Conservation (phyloP, 148 eudicot species). For the Cornus kousa region DNA sequence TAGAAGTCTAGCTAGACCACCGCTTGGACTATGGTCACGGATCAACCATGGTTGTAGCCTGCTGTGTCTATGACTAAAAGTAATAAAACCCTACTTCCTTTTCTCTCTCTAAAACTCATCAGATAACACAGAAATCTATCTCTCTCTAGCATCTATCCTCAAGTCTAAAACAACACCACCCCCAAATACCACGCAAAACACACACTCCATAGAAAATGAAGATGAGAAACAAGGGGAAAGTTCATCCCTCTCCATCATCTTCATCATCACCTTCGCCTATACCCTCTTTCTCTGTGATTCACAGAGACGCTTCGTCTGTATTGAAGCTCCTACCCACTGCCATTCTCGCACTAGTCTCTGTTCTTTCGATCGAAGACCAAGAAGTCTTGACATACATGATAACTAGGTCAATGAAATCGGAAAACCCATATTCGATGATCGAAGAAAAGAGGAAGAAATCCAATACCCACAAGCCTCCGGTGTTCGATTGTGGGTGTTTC, state of each 20-base stretch:
- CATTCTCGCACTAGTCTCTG: constrained; percentile 40
- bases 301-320: constrained; percentile 25
- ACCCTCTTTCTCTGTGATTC: not conserved
- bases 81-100: too few species aligned
- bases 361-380: constrained; percentile 56
- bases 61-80: too few species aligned
- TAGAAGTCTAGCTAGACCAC: too few species aligned
- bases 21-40: too few species aligned
- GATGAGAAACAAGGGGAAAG: too few species aligned
- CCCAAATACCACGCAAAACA: too few species aligned
- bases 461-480: constrained; percentile 29
- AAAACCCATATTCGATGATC: constrained; percentile 14
- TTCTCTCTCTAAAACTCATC: too few species aligned
- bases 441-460: constrained; percentile 15
- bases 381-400: constrained; percentile 68
- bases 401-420: constrained; percentile 43
- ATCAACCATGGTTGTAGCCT: too few species aligned
- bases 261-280: not conserved
- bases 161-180: too few species aligned
- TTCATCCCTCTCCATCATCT: constrained; percentile 25
- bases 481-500: constrained; percentile 66
- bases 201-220: too few species aligned
- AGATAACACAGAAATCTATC: too few species aligned
- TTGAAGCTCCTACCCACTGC: constrained; percentile 59
- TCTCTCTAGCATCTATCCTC: too few species aligned